Evolutionary conservation across 768 basidiomycete species (phyloP).

Genomic region (Collybia nuda): DNA sequence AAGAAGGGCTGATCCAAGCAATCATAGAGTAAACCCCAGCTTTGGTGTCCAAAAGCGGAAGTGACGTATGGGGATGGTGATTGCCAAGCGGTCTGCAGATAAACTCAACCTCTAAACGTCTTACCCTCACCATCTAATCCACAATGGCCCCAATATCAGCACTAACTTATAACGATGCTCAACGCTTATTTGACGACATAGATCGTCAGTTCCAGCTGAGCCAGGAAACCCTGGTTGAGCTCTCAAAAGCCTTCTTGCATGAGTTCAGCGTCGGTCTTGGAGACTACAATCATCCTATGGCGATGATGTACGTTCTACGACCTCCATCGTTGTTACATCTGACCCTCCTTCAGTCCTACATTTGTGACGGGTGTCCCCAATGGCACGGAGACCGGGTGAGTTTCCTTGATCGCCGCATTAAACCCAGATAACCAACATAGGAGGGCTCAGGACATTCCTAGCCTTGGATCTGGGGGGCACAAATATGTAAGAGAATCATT

Average conservation of each 20-base stretch:
- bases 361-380: conserved; percentile 96
- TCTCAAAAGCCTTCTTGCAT: conserved; percentile 77
- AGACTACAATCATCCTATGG: conserved; percentile 78
- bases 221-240: conserved; percentile 57
- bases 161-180: conserved; percentile 38
- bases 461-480: conserved; percentile 97
- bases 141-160: conserved; percentile 45
- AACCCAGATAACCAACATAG: not conserved
- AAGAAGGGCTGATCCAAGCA: too few relatives aligned
- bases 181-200: conserved; percentile 60
- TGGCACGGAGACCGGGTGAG: conserved; percentile 90
- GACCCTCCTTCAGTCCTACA: conserved; percentile 61
- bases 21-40: not conserved
- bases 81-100: conserved; percentile 12
- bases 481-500: conserved; percentile 69
- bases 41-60: conserved; percentile 29
- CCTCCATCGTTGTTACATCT: conserved; percentile 6
- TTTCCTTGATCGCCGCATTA: conserved; percentile 4
- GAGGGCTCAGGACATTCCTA: conserved; percentile 74
- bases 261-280: conserved; percentile 78
- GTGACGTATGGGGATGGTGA: conserved; percentile 28
- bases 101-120: not conserved
- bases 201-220: conserved; percentile 72
- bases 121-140: conserved; percentile 14
- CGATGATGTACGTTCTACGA: conserved; percentile 76